phyloP scores from a whole-genome alignment of 768 basidiomycete species.

The Hydnum rufescens region DNA sequence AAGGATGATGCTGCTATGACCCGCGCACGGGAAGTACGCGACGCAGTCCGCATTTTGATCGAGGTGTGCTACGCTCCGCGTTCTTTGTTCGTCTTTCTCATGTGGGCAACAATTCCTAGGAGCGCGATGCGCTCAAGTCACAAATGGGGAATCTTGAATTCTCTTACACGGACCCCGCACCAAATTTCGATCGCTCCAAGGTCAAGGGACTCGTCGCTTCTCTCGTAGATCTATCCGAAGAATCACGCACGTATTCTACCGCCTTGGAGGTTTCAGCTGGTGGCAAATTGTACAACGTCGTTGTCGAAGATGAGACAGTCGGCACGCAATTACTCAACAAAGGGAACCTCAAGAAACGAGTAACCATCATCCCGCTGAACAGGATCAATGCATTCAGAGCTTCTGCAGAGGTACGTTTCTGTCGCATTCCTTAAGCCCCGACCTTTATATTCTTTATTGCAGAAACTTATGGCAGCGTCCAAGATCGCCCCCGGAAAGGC shows the following conservation, averaged over 20 bases:
- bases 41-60: conserved; percentile 32
- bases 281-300: conserved; percentile 76
- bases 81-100: background rate
- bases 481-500: conserved; percentile 62
- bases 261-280: conserved; percentile 90
- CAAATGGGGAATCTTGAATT: conserved; percentile 60
- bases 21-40: conserved; percentile 31
- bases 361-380: conserved; percentile 85
- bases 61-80: conserved; percentile 38
- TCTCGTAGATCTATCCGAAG: conserved; percentile 54
- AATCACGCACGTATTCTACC: conserved; percentile 60
- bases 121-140: conserved; percentile 46
- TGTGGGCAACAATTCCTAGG: too few relatives aligned
- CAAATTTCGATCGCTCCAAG: conserved; percentile 61
- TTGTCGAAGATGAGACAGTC: conserved; percentile 77
- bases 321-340: conserved; percentile 70
- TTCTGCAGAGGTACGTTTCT: conserved; percentile 27
- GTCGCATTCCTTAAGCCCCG: too few relatives aligned
- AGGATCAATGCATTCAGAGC: conserved; percentile 57
- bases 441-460: background rate
- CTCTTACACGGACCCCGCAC: conserved; percentile 54
- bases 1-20: conserved; percentile 41
- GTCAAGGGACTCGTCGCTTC: conserved; percentile 86
- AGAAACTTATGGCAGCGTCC: conserved; percentile 65
- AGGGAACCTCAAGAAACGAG: conserved; percentile 60